Conservation (phyloP, 805 yeast genomes). For the Phaffomyces thermotolerans region DNA sequence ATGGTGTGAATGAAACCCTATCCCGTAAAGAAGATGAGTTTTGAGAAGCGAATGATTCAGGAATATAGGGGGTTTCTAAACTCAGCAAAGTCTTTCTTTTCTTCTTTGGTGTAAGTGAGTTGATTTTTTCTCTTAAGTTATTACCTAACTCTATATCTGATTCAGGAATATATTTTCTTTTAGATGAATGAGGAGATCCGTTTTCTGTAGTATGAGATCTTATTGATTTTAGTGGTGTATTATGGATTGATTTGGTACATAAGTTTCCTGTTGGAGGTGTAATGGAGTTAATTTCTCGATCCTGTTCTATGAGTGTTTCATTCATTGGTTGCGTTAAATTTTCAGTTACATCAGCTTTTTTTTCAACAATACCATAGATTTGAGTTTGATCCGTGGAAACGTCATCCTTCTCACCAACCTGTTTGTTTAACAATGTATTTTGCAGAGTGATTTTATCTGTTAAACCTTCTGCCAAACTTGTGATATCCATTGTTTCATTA, state of each 20-base stretch:
- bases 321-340: neutral
- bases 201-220: conserved; percentile 25
- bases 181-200: conserved; percentile 24
- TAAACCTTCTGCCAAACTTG: conserved; percentile 7
- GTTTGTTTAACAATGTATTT: conserved; percentile 17
- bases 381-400: conserved; percentile 17
- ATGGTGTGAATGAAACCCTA: conserved; percentile 22
- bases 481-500: conserved; percentile 20
- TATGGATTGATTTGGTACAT: neutral
- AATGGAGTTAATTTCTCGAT: too few species aligned
- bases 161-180: conserved; percentile 9
- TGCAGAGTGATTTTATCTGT: conserved; percentile 15
- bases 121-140: conserved; percentile 18
- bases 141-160: conserved; percentile 7
- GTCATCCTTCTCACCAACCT: conserved; percentile 3
- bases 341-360: neutral
- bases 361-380: conserved; percentile 4
- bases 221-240: conserved; percentile 19
- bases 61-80: neutral
- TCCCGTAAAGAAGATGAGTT: conserved; percentile 11
- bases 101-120: conserved; percentile 22
- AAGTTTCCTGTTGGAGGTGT: neutral
- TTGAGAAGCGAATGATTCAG: neutral
- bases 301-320: conserved; percentile 11
- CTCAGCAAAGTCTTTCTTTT: conserved; percentile 8